phyloP scores from a whole-genome alignment of 225 moss, liverwort and hornwort species.

The Pseudisothecium myosuroides region DNA sequence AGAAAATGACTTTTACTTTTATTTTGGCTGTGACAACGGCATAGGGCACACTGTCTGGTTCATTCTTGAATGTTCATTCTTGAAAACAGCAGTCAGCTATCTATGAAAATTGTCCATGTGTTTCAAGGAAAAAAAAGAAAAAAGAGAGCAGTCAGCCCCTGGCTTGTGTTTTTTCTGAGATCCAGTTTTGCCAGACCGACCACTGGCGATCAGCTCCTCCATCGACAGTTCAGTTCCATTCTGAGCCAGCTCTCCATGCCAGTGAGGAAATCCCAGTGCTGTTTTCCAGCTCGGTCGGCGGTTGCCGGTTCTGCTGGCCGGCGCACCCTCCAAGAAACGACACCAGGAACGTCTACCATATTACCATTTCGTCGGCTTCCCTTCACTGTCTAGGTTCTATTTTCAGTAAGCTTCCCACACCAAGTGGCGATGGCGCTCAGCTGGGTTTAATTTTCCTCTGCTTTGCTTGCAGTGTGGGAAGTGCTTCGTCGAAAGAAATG shows the following conservation, averaged over 20 bases:
- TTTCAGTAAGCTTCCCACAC: not conserved
- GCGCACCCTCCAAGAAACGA: not conserved
- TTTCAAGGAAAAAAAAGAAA: too few species aligned
- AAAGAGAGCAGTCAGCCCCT: too few species aligned
- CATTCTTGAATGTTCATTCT: too few species aligned
- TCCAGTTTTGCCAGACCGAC: too few species aligned
- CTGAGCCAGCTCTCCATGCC: not conserved
- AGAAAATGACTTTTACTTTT: too few species aligned
- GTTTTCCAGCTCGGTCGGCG: not conserved
- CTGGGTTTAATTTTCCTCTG: not conserved
- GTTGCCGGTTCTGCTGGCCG: not conserved
- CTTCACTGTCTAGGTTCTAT: too few species aligned
- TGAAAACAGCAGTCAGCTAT: too few species aligned
- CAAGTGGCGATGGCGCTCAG: not conserved
- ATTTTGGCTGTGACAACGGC: too few species aligned
- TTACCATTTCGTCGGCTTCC: too few species aligned
- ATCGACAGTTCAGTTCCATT: not conserved
- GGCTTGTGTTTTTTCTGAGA: not conserved
- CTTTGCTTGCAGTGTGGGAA: not conserved
- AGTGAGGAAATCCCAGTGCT: not conserved
- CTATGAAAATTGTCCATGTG: too few species aligned
- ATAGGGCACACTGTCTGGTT: too few species aligned
- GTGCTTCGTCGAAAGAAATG: not conserved
- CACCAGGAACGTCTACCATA: not conserved
- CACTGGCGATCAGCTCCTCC: not conserved